A percentile compares a stretch with the other conserved stretches of the same genome.
phyloP scores from a whole-genome alignment of 345 rosid species.

The Syzygium oleosum region DNA sequence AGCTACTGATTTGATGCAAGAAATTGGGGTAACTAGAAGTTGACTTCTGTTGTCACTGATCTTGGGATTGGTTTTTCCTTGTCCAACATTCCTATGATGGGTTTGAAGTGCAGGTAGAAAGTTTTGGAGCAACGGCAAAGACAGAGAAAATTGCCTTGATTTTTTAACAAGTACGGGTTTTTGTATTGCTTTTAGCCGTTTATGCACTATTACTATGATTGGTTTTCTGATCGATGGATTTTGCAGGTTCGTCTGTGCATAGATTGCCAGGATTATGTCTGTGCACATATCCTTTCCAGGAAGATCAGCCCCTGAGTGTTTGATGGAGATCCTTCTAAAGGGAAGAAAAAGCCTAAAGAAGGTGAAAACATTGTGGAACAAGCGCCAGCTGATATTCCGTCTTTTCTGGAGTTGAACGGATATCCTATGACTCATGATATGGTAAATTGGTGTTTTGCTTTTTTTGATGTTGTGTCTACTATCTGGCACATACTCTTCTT shows the following conservation, averaged over 20 bases:
- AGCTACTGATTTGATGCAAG: constrained; percentile 86
- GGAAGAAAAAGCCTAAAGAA: constrained; percentile 88
- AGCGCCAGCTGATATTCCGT: constrained; percentile 89
- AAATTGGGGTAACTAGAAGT: constrained; percentile 60
- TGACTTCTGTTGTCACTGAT: background rate
- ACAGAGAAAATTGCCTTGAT: constrained; percentile 91
- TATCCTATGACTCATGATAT: constrained; percentile 34
- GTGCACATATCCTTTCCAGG: constrained; percentile 88
- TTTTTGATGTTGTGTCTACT: too few relatives aligned
- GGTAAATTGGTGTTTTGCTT: too few relatives aligned
- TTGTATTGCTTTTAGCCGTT: background rate
- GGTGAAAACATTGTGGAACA: constrained; percentile 74
- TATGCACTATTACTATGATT: background rate
- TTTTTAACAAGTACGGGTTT: constrained; percentile 55
- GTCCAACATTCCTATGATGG: background rate
- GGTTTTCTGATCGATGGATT: constrained; percentile 1
- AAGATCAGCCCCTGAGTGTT: constrained; percentile 84
- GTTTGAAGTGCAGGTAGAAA: constrained; percentile 51
- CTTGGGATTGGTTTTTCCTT: background rate
- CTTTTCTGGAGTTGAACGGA: constrained; percentile 59
- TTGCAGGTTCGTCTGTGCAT: constrained; percentile 68
- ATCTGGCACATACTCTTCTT: too few relatives aligned
- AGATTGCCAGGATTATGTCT: constrained; percentile 44
- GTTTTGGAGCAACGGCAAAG: constrained; percentile 92
- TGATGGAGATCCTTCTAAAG: constrained; percentile 61